Conservation (phyloP, 805 yeast species). For the Pichia paraexigua region DNA sequence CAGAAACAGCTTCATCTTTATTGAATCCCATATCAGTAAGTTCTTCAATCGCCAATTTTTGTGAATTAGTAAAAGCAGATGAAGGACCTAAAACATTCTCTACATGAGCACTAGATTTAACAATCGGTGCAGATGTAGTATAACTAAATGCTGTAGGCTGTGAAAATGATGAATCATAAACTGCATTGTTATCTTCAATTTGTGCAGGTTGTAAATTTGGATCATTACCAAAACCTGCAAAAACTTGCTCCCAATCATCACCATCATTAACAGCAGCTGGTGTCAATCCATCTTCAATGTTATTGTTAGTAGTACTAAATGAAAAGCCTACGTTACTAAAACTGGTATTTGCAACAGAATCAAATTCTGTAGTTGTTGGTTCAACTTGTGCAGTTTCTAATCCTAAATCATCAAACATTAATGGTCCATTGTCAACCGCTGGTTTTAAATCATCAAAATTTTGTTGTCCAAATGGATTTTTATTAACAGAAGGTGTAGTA, state of each 20-base stretch:
- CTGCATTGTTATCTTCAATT: constrained; percentile 7
- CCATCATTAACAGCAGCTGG: constrained; percentile 20
- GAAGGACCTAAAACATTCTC: background rate
- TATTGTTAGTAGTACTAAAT: constrained; percentile 11
- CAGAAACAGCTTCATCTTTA: constrained; percentile 53
- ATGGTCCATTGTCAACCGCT: constrained; percentile 8
- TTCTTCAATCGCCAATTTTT: constrained; percentile 57
- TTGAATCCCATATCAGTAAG: constrained; percentile 87
- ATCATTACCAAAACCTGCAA: constrained; percentile 77
- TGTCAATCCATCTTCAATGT: constrained; percentile 3
- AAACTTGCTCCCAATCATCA: constrained; percentile 92
- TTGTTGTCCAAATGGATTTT: constrained; percentile 10
- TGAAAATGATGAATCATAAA: constrained; percentile 9
- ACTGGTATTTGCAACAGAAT: background rate
- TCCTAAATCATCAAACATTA: constrained; percentile 30
- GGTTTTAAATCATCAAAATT: constrained; percentile 13
- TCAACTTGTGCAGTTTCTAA: constrained; percentile 27
- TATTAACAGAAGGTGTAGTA: background rate
- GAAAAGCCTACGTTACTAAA: constrained; percentile 19
- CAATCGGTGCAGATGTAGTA: background rate
- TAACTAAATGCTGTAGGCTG: constrained; percentile 16
- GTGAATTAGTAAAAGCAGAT: constrained; percentile 21
- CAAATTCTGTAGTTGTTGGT: constrained; percentile 19
- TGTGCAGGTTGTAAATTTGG: constrained; percentile 18
- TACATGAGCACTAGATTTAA: background rate